Evolutionary conservation across 306 rosid species (phyloP).

Genomic region (Inga oerstediana): DNA sequence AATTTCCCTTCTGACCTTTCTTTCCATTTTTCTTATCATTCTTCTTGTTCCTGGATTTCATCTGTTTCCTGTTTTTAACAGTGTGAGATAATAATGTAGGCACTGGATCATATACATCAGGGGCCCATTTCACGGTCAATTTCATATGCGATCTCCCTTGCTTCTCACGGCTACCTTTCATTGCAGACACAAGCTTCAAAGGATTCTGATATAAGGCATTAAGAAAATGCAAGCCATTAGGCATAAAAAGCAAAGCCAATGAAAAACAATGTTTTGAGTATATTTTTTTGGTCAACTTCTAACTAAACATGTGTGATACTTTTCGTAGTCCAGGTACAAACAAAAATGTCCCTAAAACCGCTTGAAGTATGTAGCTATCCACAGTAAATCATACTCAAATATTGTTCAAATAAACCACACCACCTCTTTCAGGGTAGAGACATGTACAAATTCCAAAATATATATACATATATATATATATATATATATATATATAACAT

Average conservation of each 20-base stretch:
- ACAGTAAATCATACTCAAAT: background rate
- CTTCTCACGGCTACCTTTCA: slow-evolving; percentile 80
- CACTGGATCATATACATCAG: slow-evolving; percentile 86
- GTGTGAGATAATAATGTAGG: slow-evolving; percentile 61
- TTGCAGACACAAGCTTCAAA: slow-evolving; percentile 66
- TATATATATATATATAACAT: background rate
- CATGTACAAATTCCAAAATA: background rate
- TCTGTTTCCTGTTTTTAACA: slow-evolving; percentile 66
- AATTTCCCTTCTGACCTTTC: slow-evolving; percentile 61
- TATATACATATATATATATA: too few species aligned
- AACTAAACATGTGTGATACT: background rate
- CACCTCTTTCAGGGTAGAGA: background rate
- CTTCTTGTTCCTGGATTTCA: slow-evolving; percentile 63
- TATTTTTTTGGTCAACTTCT: background rate
- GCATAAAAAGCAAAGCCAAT: background rate
- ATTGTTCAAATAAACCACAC: background rate
- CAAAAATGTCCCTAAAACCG: background rate
- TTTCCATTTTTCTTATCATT: slow-evolving; percentile 63
- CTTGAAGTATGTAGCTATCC: background rate
- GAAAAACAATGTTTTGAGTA: background rate
- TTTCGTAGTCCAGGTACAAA: background rate
- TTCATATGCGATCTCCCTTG: slow-evolving; percentile 41
- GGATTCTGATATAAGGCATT: slow-evolving; percentile 46
- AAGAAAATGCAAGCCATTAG: slow-evolving; percentile 9
- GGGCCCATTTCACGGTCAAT: slow-evolving; percentile 77